These are phyloP conservation scores for Jaminaea rosea DNA, from an alignment of 1,284 basidiomycete genomes.

Conservation along the genomic window DNA sequence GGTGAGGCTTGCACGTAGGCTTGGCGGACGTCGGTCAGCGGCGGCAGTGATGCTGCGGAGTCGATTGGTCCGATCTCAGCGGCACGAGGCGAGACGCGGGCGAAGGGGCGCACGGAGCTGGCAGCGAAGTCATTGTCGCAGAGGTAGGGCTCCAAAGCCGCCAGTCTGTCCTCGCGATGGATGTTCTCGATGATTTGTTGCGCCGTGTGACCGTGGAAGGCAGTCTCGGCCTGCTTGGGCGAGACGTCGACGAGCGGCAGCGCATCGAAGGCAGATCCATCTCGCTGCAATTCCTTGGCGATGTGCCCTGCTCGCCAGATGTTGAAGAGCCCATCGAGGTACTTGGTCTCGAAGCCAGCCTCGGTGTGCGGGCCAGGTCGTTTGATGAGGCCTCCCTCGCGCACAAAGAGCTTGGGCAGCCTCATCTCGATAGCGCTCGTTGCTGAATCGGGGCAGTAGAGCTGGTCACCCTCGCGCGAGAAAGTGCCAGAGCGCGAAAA, in stretches of 20 bases:
- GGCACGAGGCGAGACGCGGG: slow-evolving; percentile 46
- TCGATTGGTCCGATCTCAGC: slow-evolving; percentile 48
- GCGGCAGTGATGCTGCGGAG: slow-evolving; percentile 6
- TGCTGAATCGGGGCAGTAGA: slow-evolving; percentile 71
- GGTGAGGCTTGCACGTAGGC: slow-evolving; percentile 65
- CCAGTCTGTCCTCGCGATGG: slow-evolving; percentile 19
- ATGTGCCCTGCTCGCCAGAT: slow-evolving; percentile 85
- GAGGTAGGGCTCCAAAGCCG: slow-evolving; percentile 45
- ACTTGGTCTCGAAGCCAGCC: slow-evolving; percentile 57
- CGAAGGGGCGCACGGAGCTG: slow-evolving; percentile 43
- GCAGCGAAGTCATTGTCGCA: slow-evolving; percentile 57
- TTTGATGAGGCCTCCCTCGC: slow-evolving; percentile 66
- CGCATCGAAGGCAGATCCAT: slow-evolving; percentile 61
- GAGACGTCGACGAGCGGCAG: slow-evolving; percentile 61
- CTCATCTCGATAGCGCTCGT: slow-evolving; percentile 72
- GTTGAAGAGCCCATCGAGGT: slow-evolving; percentile 67
- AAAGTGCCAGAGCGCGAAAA: slow-evolving; percentile 76
- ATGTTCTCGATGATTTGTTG: slow-evolving; percentile 52
- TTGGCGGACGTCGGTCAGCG: slow-evolving; percentile 58
- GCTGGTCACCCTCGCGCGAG: slow-evolving; percentile 72
- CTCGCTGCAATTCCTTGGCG: slow-evolving; percentile 59
- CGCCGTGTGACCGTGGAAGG: slow-evolving; percentile 55
- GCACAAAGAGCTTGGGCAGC: slow-evolving; percentile 69
- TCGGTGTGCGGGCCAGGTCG: slow-evolving; percentile 59
- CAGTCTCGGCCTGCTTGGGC: slow-evolving; percentile 58